These are phyloP conservation scores for Poa pratensis DNA, from an alignment of 176 grass and related monocot species.

Conservation along the genomic window DNA sequence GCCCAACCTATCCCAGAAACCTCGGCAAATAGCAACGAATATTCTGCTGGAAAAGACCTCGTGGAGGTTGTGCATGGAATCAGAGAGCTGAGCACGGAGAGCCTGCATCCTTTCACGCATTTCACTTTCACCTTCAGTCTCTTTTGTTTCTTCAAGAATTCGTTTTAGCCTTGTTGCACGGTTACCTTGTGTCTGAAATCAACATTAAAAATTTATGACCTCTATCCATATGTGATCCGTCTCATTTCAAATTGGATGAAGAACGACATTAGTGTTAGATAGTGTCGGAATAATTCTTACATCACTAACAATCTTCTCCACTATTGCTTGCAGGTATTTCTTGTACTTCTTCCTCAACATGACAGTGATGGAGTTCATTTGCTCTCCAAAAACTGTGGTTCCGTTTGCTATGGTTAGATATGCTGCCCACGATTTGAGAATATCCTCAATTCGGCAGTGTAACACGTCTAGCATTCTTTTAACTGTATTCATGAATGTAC, in stretches of 20 bases:
- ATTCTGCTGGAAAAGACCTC: constrained; percentile 85
- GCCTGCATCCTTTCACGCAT: constrained; percentile 85
- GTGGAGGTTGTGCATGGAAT: constrained; percentile 81
- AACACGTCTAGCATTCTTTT: constrained; percentile 95
- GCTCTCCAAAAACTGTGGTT: constrained; percentile 73
- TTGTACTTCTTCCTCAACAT: constrained; percentile 91
- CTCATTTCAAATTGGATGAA: constrained; percentile 17
- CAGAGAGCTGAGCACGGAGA: constrained; percentile 68
- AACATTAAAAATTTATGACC: constrained; percentile 18
- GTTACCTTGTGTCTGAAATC: constrained; percentile 68
- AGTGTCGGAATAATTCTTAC: constrained; percentile 50
- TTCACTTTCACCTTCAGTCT: constrained; percentile 76
- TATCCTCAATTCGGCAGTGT: constrained; percentile 78
- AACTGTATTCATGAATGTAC: constrained; percentile 89
- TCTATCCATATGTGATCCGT: background rate
- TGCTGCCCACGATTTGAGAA: constrained; percentile 77
- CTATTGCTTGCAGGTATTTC: constrained; percentile 84
- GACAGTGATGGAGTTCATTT: constrained; percentile 91
- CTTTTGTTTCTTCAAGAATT: constrained; percentile 90
- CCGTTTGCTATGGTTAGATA: constrained; percentile 72
- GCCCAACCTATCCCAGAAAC: constrained; percentile 88
- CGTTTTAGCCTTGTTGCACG: constrained; percentile 71
- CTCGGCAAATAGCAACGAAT: constrained; percentile 87
- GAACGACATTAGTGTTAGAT: background rate
- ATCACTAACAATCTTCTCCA: constrained; percentile 82